These are phyloP conservation scores for Perkinsus marinus DNA, from an alignment of 169 alveolate species.

Conservation along the genomic window DNA sequence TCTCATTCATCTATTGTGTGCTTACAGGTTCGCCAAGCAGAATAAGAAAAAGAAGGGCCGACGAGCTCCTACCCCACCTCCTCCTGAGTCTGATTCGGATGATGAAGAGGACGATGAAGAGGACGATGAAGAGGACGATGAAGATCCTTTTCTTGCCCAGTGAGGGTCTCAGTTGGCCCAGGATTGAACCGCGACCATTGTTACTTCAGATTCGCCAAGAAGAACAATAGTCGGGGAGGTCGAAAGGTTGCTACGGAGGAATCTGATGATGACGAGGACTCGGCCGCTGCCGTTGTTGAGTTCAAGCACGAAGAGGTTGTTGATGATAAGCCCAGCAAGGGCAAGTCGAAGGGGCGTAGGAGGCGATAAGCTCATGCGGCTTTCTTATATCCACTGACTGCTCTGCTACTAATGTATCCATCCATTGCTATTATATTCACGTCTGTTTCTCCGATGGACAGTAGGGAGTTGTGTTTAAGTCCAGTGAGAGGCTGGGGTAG, in stretches of 20 bases:
- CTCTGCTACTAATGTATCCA: background rate
- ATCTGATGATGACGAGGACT: background rate
- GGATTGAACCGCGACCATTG: background rate
- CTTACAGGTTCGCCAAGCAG: background rate
- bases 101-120: background rate
- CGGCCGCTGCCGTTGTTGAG: background rate
- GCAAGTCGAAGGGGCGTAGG: background rate
- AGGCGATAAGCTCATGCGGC: background rate
- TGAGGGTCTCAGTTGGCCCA: background rate
- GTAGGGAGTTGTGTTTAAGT: too few relatives aligned
- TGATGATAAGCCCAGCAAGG: background rate
- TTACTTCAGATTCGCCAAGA: background rate
- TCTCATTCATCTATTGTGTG: background rate
- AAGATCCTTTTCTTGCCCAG: background rate
- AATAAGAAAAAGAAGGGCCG: background rate
- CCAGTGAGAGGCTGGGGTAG: too few relatives aligned
- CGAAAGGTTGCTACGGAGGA: background rate
- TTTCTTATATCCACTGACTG: background rate
- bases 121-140: background rate
- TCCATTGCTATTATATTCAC: background rate
- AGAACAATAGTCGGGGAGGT: background rate
- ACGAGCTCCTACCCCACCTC: background rate
- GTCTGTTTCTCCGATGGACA: too few relatives aligned
- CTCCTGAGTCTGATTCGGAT: background rate
- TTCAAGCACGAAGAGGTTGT: background rate